Conservation (phyloP, 2,329 filamentous ascomycete species). For the Hymenotorrendiella dingleyae region DNA sequence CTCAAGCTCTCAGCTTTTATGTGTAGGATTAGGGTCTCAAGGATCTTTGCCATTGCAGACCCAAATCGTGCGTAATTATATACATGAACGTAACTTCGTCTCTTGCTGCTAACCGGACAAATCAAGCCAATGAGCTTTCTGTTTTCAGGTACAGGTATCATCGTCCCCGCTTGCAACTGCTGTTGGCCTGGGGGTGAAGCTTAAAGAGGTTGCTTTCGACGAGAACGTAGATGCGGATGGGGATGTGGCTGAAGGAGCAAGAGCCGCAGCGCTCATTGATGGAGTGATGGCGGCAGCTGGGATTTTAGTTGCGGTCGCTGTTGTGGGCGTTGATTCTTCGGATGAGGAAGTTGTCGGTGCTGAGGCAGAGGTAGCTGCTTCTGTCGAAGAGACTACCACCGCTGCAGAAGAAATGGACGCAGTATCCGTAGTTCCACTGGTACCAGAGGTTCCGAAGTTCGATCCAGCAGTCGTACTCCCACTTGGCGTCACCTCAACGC, state of each 20-base stretch:
- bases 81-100: slow-evolving; percentile 9
- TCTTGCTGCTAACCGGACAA: not conserved
- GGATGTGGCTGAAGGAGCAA: not conserved
- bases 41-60: slow-evolving; percentile 3
- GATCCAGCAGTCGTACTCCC: slow-evolving; percentile 17
- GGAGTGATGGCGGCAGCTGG: not conserved
- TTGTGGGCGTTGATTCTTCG: not conserved
- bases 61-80: slow-evolving; percentile 5
- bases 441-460: slow-evolving; percentile 20
- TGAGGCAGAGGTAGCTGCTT: slow-evolving; percentile 3
- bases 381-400: not conserved
- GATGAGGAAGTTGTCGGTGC: not conserved
- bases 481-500: slow-evolving; percentile 36
- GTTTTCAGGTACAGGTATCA: slow-evolving; percentile 2
- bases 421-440: not conserved
- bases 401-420: slow-evolving; percentile 3
- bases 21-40: not conserved
- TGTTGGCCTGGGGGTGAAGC: slow-evolving; percentile 4
- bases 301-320: not conserved
- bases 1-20: too few relatives aligned
- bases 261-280: not conserved
- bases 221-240: not conserved
- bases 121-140: not conserved
- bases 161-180: not conserved
- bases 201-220: not conserved